Conservation (phyloP, 2,329 filamentous ascomycete species). For the Aspergillus ruber region DNA sequence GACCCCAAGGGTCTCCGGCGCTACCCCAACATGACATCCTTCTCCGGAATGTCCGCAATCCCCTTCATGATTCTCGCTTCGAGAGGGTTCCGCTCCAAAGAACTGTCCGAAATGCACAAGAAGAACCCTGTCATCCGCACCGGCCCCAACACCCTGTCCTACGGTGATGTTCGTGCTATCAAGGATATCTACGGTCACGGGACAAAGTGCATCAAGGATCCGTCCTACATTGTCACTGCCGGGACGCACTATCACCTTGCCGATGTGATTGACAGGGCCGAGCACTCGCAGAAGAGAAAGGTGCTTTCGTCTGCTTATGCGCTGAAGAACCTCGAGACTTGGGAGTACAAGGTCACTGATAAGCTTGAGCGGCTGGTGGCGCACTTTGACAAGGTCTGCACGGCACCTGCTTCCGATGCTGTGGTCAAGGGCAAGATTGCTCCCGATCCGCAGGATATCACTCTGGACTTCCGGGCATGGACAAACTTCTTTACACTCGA, state of each 20-base stretch:
- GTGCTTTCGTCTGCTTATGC: conserved; percentile 48
- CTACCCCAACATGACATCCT: conserved; percentile 39
- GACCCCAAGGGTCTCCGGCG: conserved; percentile 37
- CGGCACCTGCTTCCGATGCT: conserved; percentile 21
- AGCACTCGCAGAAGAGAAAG: conserved; percentile 48
- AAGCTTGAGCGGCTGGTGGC: conserved; percentile 42
- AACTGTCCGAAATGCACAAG: conserved; percentile 42
- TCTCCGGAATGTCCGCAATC: conserved; percentile 43
- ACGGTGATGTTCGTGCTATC: conserved; percentile 37
- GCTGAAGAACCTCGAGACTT: conserved; percentile 48
- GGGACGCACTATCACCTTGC: conserved; percentile 49
- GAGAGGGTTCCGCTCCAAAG: conserved; percentile 38
- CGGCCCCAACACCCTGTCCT: conserved; percentile 43
- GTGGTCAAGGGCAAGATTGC: conserved; percentile 23
- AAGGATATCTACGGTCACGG: conserved; percentile 49
- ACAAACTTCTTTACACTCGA: conserved; percentile 53
- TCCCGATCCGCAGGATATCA: conserved; percentile 20
- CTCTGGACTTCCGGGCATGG: conserved; percentile 47
- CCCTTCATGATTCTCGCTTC: conserved; percentile 44
- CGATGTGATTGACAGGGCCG: conserved; percentile 47
- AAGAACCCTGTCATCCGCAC: conserved; percentile 41
- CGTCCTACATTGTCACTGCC: conserved; percentile 40
- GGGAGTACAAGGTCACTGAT: conserved; percentile 52
- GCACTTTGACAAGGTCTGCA: conserved; percentile 40
- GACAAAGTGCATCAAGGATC: conserved; percentile 46